These are phyloP conservation scores for Butyriboletus loyo DNA, from an alignment of 768 basidiomycete genomes.

Conservation along the genomic window DNA sequence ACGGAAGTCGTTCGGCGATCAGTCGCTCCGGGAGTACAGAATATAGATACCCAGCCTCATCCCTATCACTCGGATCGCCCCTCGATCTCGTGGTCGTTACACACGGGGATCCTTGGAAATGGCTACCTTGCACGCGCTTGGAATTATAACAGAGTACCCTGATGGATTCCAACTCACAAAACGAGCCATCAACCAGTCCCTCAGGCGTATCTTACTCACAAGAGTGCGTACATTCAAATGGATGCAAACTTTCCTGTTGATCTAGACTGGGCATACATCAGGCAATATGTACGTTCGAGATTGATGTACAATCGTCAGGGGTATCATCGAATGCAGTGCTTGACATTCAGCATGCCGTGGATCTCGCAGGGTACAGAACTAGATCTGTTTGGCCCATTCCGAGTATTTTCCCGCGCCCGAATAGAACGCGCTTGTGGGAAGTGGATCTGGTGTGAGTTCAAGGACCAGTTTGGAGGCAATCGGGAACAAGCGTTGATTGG, in stretches of 20 bases:
- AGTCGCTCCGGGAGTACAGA: not conserved
- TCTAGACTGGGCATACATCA: not conserved
- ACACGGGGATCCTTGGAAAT: not conserved
- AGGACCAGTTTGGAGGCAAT: not conserved
- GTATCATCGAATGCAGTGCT: not conserved
- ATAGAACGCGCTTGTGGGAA: not conserved
- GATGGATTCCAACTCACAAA: not conserved
- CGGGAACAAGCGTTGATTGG: not conserved
- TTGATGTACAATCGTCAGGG: slow-evolving; percentile 3
- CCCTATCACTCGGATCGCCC: not conserved
- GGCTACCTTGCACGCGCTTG: not conserved
- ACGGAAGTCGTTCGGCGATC: not conserved
- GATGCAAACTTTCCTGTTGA: not conserved
- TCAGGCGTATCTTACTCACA: not conserved
- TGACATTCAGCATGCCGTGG: not conserved
- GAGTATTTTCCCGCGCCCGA: no score
- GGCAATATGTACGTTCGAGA: not conserved
- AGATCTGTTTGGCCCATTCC: not conserved
- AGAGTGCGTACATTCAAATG: not conserved
- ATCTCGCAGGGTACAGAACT: not conserved
- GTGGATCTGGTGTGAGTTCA: not conserved
- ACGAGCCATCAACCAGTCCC: not conserved
- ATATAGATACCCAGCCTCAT: not conserved
- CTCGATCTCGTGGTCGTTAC: not conserved
- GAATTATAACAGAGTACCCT: not conserved